Evolutionary conservation across 805 yeast genomes (phyloP), one percentile per base, ranked within the genome.

Genomic region (Gaillardinia entomophila): DNA sequence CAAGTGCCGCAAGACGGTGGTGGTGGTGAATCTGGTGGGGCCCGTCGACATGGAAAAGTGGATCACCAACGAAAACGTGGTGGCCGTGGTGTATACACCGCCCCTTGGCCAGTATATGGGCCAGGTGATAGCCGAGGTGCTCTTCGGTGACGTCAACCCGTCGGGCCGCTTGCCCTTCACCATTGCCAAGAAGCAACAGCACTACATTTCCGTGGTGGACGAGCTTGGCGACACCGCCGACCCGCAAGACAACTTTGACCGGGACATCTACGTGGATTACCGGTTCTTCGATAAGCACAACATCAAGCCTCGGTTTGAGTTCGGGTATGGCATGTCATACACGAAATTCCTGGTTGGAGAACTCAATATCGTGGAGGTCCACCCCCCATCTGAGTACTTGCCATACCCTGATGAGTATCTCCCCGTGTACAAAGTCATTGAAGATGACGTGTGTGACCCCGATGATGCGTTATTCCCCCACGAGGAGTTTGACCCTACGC

Each of bases 91-190:
- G 11, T 74, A 60, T 44, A 55, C 77, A 2, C 68, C 78, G 3
- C 82, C 81, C 3, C 60, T 74, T 32, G 82, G 83, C n/a, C 71
- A 66, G 41, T 67, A 58, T 46, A 64, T 67, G 26, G 85, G 83
- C 1, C 60, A 66, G 31, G 80, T 82, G 1, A 51, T 77, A 16
- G 74, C 79, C 2, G 78, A 75, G 26, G 66, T 76, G 0, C 46
- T 78, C 13, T 78, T 73, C 51, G 84, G 85, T 1, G 78, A 73
- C 24, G 62, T 58, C n/a, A 71, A 71, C 38, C 83, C 84, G 6
- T 73, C 80, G 24, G 85, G 84, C 4, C 66, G 71, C 38, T 59
- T 79, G 23, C 82, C 85, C 1, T 77, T 77, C 46, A 75, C 84
- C 3, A 66, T 78, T 40, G 81, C 84, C 10, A 70, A 66, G 45